Percentiles rank a stretch among this genome's conserved stretches.
phyloP scores from a whole-genome alignment of 441 rosid species.

The Macaranga tanarius region DNA sequence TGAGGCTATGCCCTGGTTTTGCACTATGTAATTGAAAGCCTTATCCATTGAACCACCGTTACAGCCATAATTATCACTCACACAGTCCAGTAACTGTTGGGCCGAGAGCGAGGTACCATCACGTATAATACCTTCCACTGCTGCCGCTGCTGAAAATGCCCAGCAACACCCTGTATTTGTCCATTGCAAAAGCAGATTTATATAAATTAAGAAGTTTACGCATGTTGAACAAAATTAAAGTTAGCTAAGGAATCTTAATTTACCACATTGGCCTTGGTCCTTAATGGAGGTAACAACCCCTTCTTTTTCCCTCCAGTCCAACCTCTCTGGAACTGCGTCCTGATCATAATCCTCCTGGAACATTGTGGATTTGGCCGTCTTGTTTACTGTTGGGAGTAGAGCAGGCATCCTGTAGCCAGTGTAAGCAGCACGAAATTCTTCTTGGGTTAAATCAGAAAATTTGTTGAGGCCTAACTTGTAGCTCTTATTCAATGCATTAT shows the following conservation, averaged over 20 bases:
- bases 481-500: neutral
- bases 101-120: slow-evolving; percentile 54
- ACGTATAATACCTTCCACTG: slow-evolving; percentile 63
- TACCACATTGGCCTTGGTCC: slow-evolving; percentile 2
- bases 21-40: slow-evolving; percentile 47
- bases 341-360: neutral
- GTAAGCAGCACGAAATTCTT: neutral
- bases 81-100: slow-evolving; percentile 68
- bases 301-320: neutral
- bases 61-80: slow-evolving; percentile 47
- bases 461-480: neutral
- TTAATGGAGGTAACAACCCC: neutral
- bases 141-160: slow-evolving; percentile 80
- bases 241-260: neutral
- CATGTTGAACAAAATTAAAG: too few species aligned
- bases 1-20: slow-evolving; percentile 44
- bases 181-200: neutral
- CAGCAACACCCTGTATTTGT: slow-evolving; percentile 57
- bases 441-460: slow-evolving; percentile 1
- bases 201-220: too few species aligned
- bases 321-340: neutral
- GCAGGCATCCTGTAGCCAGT: neutral
- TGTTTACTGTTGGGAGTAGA: neutral
- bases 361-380: neutral
- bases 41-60: slow-evolving; percentile 56